Base-by-base conservation (phyloP, 805 yeast species). In the Pachysolen tannophilus region DNA sequence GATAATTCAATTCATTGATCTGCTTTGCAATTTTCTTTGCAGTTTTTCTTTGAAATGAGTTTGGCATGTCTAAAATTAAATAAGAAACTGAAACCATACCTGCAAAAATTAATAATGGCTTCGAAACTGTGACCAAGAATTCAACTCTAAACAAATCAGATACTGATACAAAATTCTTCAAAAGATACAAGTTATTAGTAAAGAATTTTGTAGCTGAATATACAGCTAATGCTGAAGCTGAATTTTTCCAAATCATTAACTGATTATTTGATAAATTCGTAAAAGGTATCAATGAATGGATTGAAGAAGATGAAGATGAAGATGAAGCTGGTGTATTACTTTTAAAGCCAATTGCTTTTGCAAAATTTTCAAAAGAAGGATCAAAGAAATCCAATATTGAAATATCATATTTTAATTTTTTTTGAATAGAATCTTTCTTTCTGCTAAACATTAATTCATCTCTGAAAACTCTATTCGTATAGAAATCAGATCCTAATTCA, bases 361-460 rank as follows among this genome's bases (percentile, higher is more conserved):
- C 50, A 39, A 79, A 70, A 3, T 81, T 72, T 26, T 78, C 82
- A 41, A 75, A 53, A 0, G 82, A 69, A 4, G 94, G 84, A 45
- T 88, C 94, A 49, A 88, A 64, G 45, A 87, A 78, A 58, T 92
- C 97, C n/a, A 65, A 35, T 5, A 83, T 27, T 9, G 80, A 74
- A 17, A 90, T 65, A 15, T 72, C 68, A 18, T 74, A 74, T 32
- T 72, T 65, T 19, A 88, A 62, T 26, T 70, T 66, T 42, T 79
- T 72, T 24, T 72, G 65, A 23, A 78, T 56, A 4, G 68, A 55
- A 48, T 92, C 95, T 26, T 68, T 72, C 38, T 69, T 68, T 45
- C 86, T 75, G 2, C 86, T 74, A 49, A 87, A 90, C 97, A 92
- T 92, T 26, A 82, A 69, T 20, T 75, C 78, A 8, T 82, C 69